Conservation (phyloP, 2,329 filamentous ascomycete genomes). For the Fusarium pseudoanthophilum region DNA sequence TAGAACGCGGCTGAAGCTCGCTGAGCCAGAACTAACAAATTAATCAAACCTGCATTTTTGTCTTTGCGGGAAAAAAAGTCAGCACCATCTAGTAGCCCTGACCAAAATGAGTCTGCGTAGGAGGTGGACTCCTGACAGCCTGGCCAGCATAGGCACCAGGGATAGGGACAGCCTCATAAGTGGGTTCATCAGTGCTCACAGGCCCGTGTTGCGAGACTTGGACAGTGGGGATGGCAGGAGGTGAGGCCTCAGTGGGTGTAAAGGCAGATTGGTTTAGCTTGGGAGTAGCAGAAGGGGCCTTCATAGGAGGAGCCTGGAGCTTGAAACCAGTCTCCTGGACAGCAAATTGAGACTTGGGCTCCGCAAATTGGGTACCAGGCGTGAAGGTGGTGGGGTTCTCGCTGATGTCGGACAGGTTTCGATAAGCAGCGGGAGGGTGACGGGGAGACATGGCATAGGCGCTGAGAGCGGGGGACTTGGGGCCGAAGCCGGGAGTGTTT, state of each 20-base stretch:
- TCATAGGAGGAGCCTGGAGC: conserved; percentile 84
- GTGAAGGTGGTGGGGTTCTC: conserved; percentile 63
- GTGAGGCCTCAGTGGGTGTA: conserved; percentile 57
- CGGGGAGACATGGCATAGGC: conserved; percentile 67
- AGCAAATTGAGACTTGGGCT: conserved; percentile 72
- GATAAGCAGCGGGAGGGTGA: conserved; percentile 68
- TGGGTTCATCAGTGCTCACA: conserved; percentile 81
- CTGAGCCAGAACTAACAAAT: conserved; percentile 26
- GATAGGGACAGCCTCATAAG: conserved; percentile 88
- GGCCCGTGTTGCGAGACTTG: conserved; percentile 72
- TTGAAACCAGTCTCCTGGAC: conserved; percentile 74
- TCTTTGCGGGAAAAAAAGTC: neutral
- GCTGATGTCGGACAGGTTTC: conserved; percentile 59
- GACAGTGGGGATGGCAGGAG: conserved; percentile 51
- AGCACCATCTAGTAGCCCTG: conserved; percentile 38
- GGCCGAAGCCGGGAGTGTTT: conserved; percentile 90
- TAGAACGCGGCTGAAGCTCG: conserved; percentile 9
- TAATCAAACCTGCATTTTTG: conserved; percentile 8
- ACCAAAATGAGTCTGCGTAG: conserved; percentile 57
- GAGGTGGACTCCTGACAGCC: conserved; percentile 63
- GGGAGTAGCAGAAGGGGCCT: conserved; percentile 81
- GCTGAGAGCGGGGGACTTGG: conserved; percentile 67
- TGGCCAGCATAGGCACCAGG: conserved; percentile 80
- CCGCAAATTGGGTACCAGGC: conserved; percentile 65
- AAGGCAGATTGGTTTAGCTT: conserved; percentile 73